Conservation (phyloP, 208 protist species). For the Kentomonas sorsogonicus region DNA sequence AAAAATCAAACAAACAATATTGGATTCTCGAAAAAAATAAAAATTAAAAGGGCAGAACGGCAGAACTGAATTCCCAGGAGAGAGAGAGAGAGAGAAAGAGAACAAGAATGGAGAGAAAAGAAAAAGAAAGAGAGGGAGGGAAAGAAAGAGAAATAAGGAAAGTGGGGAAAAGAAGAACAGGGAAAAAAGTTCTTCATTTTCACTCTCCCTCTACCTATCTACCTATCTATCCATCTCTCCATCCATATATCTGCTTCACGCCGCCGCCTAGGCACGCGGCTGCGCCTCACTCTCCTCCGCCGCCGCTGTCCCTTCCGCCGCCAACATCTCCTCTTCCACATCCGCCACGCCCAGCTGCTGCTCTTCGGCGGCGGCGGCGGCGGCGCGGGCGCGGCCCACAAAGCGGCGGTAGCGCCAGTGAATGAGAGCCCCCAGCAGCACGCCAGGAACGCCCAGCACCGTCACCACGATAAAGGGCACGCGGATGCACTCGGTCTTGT, state of each 20-base stretch:
- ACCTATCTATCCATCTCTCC: not conserved
- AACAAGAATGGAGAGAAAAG: not conserved
- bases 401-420: conserved; percentile 49
- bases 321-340: not conserved
- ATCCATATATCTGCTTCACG: not conserved
- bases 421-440: conserved; percentile 24
- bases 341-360: not conserved
- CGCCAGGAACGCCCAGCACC: conserved; percentile 20
- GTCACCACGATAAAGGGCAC: conserved; percentile 43
- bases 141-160: not conserved
- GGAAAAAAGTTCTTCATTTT: conserved; percentile 3
- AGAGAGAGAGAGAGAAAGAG: too few relatives aligned
- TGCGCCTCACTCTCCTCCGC: not conserved
- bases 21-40: too few relatives aligned
- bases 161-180: not conserved
- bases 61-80: too few relatives aligned
- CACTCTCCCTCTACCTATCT: not conserved
- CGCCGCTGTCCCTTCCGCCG: not conserved
- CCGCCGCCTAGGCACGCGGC: not conserved
- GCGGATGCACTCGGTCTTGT: conserved; percentile 23
- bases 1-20: too few relatives aligned
- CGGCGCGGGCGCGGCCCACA: conserved; percentile 12
- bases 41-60: too few relatives aligned
- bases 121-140: conserved; percentile 4
- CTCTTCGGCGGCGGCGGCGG: conserved; percentile 1